Conservation (phyloP, 352 stramenopile genomes). For the Nothophytophthora sp. region DNA sequence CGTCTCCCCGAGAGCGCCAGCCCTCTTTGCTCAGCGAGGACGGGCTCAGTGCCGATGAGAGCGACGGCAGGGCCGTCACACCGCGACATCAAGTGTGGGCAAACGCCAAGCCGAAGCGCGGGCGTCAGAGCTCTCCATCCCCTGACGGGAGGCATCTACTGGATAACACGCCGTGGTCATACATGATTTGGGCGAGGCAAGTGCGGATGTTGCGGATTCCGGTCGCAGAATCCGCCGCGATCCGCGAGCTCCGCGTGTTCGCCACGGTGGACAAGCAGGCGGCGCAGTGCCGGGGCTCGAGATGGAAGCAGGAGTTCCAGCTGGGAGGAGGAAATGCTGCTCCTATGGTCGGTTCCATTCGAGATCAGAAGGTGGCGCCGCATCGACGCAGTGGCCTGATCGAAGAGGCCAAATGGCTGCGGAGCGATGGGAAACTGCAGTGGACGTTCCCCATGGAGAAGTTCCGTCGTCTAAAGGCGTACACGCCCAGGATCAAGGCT, state of each 20-base stretch:
- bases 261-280: slow-evolving; percentile 51
- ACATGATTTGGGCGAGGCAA: slow-evolving; percentile 35
- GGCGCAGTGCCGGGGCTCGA: slow-evolving; percentile 47
- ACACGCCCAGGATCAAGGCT: slow-evolving; percentile 63
- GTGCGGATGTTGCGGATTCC: slow-evolving; percentile 54
- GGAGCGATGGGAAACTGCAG: slow-evolving; percentile 47
- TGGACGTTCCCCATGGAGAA: slow-evolving; percentile 64
- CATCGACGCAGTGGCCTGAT: slow-evolving; percentile 43
- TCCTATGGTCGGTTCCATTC: no score
- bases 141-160: slow-evolving; percentile 26
- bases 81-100: slow-evolving; percentile 1
- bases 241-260: slow-evolving; percentile 65
- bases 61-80: slow-evolving; percentile 12
- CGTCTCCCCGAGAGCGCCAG: slow-evolving; percentile 2
- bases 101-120: slow-evolving; percentile 6
- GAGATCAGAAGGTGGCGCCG: not conserved
- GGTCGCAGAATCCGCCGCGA: slow-evolving; percentile 22
- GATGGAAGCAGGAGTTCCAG: slow-evolving; percentile 50
- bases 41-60: slow-evolving; percentile 14
- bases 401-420: slow-evolving; percentile 55
- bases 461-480: slow-evolving; percentile 70
- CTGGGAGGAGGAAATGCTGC: not conserved
- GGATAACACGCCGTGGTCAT: slow-evolving; percentile 51
- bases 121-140: not conserved
- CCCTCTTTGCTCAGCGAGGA: slow-evolving; percentile 7